phyloP scores from a whole-genome alignment of 129 eudicot genomes.

The Centaurea solstitialis region DNA sequence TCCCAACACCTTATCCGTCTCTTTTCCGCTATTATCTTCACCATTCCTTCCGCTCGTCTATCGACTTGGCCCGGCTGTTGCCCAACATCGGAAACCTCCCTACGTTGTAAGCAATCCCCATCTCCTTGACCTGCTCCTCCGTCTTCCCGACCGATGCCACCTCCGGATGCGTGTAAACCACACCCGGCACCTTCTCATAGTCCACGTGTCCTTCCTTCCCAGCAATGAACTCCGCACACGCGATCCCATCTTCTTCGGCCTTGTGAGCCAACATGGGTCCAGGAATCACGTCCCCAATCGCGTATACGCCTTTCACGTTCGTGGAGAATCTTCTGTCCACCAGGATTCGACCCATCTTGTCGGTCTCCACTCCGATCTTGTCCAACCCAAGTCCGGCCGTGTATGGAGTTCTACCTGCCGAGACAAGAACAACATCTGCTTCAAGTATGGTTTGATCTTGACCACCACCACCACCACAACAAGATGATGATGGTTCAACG shows the following conservation, averaged over 20 bases:
- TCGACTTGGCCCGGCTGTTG: conserved; percentile 90
- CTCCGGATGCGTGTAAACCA: conserved; percentile 83
- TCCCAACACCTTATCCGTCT: conserved; percentile 79
- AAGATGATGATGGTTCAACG: conserved; percentile 74
- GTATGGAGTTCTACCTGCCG: conserved; percentile 80
- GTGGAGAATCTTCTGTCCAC: conserved; percentile 65
- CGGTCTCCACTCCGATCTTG: conserved; percentile 78
- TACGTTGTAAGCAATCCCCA: conserved; percentile 65
- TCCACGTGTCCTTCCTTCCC: conserved; percentile 92
- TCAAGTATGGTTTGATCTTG: conserved; percentile 49
- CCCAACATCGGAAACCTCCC: conserved; percentile 84
- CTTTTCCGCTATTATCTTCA: conserved; percentile 74
- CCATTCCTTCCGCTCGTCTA: conserved; percentile 86
- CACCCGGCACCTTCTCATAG: conserved; percentile 88
- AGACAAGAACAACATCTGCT: conserved; percentile 85
- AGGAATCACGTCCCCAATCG: conserved; percentile 87
- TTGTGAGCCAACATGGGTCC: conserved; percentile 95
- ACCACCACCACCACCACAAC: conserved; percentile 84
- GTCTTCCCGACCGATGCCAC: conserved; percentile 91
- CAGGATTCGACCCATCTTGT: conserved; percentile 64
- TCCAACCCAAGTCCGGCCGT: conserved; percentile 75
- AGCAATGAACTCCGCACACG: conserved; percentile 76
- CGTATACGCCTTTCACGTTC: conserved; percentile 67
- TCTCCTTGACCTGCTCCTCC: conserved; percentile 83
- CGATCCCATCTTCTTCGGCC: conserved; percentile 92